Conservation (phyloP, 2,329 filamentous ascomycete genomes). For the Clarireedia hainanense region DNA sequence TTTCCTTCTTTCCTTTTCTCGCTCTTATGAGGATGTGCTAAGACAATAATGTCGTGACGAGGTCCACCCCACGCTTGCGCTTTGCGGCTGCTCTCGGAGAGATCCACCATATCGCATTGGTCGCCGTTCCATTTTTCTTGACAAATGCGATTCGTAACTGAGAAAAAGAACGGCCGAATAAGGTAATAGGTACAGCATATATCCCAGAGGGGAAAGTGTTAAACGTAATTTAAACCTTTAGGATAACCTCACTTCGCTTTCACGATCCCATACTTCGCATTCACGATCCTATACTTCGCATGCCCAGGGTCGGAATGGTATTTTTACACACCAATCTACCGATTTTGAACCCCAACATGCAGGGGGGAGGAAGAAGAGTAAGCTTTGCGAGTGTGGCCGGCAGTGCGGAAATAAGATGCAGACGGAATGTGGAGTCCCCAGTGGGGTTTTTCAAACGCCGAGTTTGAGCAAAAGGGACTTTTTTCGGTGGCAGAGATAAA, state of each 20-base stretch:
- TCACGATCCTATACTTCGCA: too few species aligned
- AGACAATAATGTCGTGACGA: background rate
- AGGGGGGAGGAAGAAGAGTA: too few species aligned
- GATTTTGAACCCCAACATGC: background rate
- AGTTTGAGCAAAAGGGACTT: background rate
- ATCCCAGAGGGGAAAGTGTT: too few species aligned
- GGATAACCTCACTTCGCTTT: too few species aligned
- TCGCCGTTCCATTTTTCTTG: background rate
- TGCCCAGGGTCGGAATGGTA: too few species aligned
- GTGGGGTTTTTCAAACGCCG: constrained; percentile 4
- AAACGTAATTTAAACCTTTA: too few species aligned
- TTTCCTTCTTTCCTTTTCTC: background rate
- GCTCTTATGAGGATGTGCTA: background rate
- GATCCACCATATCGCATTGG: background rate
- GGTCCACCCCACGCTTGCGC: background rate
- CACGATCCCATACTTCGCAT: too few species aligned
- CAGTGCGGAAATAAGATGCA: background rate
- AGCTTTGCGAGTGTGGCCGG: background rate
- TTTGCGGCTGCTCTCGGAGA: background rate
- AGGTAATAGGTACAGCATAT: background rate
- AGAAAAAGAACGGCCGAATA: background rate
- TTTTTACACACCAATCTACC: background rate
- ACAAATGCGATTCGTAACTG: background rate
- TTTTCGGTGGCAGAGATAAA: too few species aligned
- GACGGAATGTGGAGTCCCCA: background rate